Conservation (phyloP, 2,329 filamentous ascomycete species). For the Arachnopeziza araneosa region DNA sequence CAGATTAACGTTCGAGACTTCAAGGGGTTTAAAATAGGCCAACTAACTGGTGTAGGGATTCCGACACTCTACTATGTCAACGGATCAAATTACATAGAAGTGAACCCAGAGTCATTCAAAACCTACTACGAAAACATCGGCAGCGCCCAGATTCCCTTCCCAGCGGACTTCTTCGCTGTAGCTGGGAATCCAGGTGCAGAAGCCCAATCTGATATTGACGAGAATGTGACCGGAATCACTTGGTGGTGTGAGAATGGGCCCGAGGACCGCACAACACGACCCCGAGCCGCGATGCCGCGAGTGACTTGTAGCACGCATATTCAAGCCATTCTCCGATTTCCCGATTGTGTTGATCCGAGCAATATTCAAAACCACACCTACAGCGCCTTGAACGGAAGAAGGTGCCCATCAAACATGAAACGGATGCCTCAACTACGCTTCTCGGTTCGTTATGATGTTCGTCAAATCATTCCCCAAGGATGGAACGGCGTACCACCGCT, state of each 20-base stretch:
- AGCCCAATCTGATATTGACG: constrained; percentile 27
- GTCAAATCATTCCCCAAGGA: constrained; percentile 37
- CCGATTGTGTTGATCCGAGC: constrained; percentile 32
- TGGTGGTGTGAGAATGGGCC: constrained; percentile 33
- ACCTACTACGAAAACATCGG: constrained; percentile 40
- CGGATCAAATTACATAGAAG: constrained; percentile 31
- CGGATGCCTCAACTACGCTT: constrained; percentile 43
- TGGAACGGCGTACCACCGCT: constrained; percentile 40
- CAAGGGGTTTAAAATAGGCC: neutral
- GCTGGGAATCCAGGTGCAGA: constrained; percentile 36
- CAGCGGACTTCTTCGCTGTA: constrained; percentile 25
- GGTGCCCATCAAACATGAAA: constrained; percentile 40
- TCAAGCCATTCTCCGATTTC: constrained; percentile 41
- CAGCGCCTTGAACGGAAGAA: constrained; percentile 23
- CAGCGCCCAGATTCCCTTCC: constrained; percentile 25
- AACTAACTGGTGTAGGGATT: constrained; percentile 28
- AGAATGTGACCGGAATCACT: constrained; percentile 24
- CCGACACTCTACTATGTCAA: constrained; percentile 36
- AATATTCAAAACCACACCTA: neutral
- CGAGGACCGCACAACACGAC: neutral
- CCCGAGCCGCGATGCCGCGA: constrained; percentile 26
- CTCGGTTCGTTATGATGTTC: constrained; percentile 42
- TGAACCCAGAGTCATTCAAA: constrained; percentile 36
- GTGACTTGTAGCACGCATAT: constrained; percentile 37
- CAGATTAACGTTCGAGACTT: neutral